Percentiles rank a stretch among this genome's conserved stretches.
Evolutionary conservation across 257 asterid species (phyloP).

Genomic region (Solanum piurae): DNA sequence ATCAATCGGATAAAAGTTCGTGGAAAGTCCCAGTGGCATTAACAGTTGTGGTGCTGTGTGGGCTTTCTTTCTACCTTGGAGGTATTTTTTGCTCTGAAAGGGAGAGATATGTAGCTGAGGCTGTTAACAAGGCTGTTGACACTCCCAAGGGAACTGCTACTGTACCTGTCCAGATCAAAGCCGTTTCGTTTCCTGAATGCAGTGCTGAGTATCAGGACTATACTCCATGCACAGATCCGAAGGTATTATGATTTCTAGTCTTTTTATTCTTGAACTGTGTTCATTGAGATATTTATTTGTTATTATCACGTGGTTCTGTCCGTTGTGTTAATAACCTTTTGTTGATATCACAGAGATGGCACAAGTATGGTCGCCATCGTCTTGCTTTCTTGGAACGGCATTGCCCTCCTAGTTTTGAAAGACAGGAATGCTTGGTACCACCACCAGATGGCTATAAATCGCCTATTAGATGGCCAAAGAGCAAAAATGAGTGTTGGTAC

Average conservation of each 20-base stretch:
- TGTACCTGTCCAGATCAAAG: conserved; percentile 20
- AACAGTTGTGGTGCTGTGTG: conserved; percentile 41
- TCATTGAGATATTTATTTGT: background rate
- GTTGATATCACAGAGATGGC: conserved; percentile 52
- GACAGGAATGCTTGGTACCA: conserved; percentile 73
- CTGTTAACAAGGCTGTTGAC: conserved; percentile 20
- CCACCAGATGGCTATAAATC: conserved; percentile 69
- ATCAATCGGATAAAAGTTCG: conserved; percentile 22
- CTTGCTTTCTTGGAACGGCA: conserved; percentile 79
- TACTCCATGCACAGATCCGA: conserved; percentile 78
- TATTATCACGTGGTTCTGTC: background rate
- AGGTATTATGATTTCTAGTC: conserved; percentile 19
- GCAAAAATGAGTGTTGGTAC: conserved; percentile 81
- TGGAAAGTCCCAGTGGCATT: conserved; percentile 32
- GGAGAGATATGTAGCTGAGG: conserved; percentile 15
- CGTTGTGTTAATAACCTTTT: background rate
- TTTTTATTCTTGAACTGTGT: background rate
- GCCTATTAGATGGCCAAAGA: conserved; percentile 82
- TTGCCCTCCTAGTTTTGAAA: conserved; percentile 70
- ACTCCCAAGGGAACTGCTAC: conserved; percentile 7
- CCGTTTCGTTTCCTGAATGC: conserved; percentile 41
- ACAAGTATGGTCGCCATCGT: conserved; percentile 42
- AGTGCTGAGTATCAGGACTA: conserved; percentile 40
- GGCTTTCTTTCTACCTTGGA: conserved; percentile 58
- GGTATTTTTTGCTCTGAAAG: conserved; percentile 47